Conservation (phyloP, 768 basidiomycete genomes). For the Phaeotremella fagi region DNA sequence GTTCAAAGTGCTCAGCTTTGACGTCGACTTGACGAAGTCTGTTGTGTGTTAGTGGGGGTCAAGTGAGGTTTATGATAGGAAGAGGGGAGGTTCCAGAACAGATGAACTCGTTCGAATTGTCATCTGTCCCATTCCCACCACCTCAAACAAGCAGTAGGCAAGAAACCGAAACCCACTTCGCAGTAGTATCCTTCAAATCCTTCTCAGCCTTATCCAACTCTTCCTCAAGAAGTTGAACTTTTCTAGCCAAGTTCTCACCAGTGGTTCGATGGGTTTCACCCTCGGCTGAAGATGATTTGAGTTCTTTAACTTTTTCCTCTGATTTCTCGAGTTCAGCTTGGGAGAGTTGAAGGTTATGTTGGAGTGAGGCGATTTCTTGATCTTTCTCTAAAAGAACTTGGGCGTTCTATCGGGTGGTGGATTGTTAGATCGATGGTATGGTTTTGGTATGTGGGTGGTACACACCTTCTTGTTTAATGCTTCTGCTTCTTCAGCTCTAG, state of each 20-base stretch:
- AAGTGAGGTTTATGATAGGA: not conserved
- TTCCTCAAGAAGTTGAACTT: conserved; percentile 87
- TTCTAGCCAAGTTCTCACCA: conserved; percentile 69
- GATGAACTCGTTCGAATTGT: too few relatives aligned
- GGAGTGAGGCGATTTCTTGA: conserved; percentile 76
- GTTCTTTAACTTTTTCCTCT: conserved; percentile 62
- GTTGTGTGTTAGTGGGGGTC: conserved; percentile 10
- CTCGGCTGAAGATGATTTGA: conserved; percentile 64
- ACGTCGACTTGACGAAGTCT: conserved; percentile 95
- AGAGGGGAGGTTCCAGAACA: too few relatives aligned
- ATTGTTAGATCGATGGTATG: not conserved
- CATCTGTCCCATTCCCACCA: too few relatives aligned
- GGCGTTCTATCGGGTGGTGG: conserved; percentile 51
- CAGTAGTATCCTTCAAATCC: conserved; percentile 91
- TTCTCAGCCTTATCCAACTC: conserved; percentile 94
- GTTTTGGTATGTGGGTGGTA: not conserved
- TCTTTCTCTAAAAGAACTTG: conserved; percentile 73
- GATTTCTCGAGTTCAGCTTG: conserved; percentile 67
- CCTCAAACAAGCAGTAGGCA: too few relatives aligned
- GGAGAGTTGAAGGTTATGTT: conserved; percentile 60
- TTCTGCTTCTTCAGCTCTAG: conserved; percentile 84
- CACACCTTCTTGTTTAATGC: conserved; percentile 64
- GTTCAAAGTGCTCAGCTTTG: conserved; percentile 97
- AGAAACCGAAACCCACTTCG: conserved; percentile 86
- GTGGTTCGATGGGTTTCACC: conserved; percentile 65